A percentile compares a stretch with the other conserved stretches of the same genome.
These are phyloP conservation scores for Byssoonygena ceratinophila DNA, from an alignment of 2,329 filamentous ascomycete species.

Conservation along the genomic window DNA sequence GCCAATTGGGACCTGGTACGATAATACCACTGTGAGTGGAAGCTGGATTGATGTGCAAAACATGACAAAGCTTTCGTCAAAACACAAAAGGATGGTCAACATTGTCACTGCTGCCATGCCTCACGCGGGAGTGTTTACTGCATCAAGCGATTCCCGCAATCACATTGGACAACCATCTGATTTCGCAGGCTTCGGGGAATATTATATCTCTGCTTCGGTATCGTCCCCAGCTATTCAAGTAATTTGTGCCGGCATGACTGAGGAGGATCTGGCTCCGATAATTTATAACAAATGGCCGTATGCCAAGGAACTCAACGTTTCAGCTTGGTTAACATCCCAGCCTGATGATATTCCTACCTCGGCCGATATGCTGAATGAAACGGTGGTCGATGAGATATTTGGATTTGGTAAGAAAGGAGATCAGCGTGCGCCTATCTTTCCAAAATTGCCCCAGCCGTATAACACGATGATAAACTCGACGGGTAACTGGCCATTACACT, in stretches of 20 bases:
- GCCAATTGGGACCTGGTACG: conserved; percentile 54
- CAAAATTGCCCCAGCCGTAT: conserved; percentile 47
- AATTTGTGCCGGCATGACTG: conserved; percentile 57
- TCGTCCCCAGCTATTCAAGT: conserved; percentile 62
- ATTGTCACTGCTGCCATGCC: conserved; percentile 71
- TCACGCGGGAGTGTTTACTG: conserved; percentile 57
- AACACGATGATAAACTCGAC: conserved; percentile 55
- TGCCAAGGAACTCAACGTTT: conserved; percentile 21
- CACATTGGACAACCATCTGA: conserved; percentile 59
- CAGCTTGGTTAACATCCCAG: conserved; percentile 23
- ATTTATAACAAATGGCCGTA: conserved; percentile 53
- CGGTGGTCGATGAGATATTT: conserved; percentile 59
- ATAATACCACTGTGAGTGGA: conserved; percentile 61
- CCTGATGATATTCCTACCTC: conserved; percentile 27
- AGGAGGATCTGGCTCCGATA: conserved; percentile 51
- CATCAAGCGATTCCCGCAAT: conserved; percentile 52
- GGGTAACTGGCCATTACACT: conserved; percentile 34
- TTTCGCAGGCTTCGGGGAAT: conserved; percentile 56
- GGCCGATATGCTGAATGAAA: conserved; percentile 44
- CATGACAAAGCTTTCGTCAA: conserved; percentile 41
- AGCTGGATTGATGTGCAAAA: conserved; percentile 57
- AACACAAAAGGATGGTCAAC: conserved; percentile 52
- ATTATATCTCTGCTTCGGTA: conserved; percentile 56
- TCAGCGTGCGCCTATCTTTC: conserved; percentile 46
- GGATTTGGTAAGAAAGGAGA: conserved; percentile 48